Base-by-base conservation (phyloP, 2,329 filamentous ascomycete species). In the Arthrobotrys sphaeroides region DNA sequence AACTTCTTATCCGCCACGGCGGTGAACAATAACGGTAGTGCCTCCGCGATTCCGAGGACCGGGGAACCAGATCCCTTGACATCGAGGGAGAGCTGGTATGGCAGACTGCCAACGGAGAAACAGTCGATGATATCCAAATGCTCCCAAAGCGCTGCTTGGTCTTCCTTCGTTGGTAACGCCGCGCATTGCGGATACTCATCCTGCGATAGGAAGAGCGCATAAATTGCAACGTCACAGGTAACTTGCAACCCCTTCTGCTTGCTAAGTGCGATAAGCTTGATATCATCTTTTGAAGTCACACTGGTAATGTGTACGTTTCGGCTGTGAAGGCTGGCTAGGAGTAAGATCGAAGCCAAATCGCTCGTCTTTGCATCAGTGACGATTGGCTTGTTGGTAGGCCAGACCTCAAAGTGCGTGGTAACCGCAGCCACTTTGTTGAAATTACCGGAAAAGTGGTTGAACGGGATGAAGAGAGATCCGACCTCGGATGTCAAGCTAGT, bases 381-480 rank as follows among this genome's bases (percentile, higher is more conserved):
- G 79, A 94, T 91, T 57, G 91, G 90, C 84, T 94, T 94, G 84
- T 88, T 89, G 2, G 85, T 84, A 36, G 91, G 91, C 91, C 91
- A 94, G 22, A 89, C 86, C 75, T 90, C 90, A 80, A 94, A 94
- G 84, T 94, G 91, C 74, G 89, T 88, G 62, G 90, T 92, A 77
- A 93, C 90, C 7, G 91, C 89, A 18, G 91, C 90, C 49, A 93
- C 91, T 84, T 92, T 92, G 86, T 89, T 93, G 82, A 94, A 93
- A 82, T 93, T 94, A 79, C 90, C 91, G 73, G 90, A 91, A 24
- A 93, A 84, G 82, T 92, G 85, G 83, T 94, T 92, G 85, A 94
- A 94, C 12, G 91, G 91, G 77, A 94, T 91, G 84, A 93, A 94
- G 45, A 94, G 85, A 18, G 91, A 92, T 26, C 91, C 91, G 67